phyloP scores from a whole-genome alignment of 208 protist genomes.

The Crithidia bombi region DNA sequence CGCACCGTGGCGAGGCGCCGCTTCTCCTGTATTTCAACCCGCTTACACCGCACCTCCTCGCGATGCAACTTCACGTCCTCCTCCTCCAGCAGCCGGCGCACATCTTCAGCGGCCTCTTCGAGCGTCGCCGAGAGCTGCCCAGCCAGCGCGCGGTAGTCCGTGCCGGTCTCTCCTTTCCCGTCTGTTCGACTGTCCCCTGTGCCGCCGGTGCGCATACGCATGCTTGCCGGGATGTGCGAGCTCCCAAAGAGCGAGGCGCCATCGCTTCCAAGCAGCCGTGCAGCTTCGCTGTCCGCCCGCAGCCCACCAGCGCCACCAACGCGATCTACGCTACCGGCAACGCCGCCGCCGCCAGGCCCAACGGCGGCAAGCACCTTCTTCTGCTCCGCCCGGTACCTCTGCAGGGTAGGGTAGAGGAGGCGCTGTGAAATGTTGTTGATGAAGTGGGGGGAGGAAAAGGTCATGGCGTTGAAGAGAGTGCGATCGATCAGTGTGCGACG shows the following conservation, averaged over 20 bases:
- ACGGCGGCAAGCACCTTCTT: conserved; percentile 12
- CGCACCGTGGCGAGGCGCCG: conserved; percentile 71
- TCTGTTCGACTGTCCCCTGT: conserved; percentile 1
- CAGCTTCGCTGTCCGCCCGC: conserved; percentile 23
- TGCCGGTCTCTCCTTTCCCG: conserved; percentile 3
- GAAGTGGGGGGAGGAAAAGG: conserved; percentile 74
- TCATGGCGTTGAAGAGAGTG: conserved; percentile 61
- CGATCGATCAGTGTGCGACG: conserved; percentile 43
- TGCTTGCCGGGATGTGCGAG: conserved; percentile 26
- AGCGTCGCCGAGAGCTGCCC: conserved; percentile 50
- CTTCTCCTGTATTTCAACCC: conserved; percentile 78
- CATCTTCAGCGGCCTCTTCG: conserved; percentile 50
- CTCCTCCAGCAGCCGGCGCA: conserved; percentile 55
- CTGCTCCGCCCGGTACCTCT: conserved; percentile 26
- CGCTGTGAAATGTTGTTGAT: conserved; percentile 78
- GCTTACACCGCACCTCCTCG: conserved; percentile 70
- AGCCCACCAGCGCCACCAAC: conserved; percentile 16
- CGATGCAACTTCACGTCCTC: conserved; percentile 49
- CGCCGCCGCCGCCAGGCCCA: conserved; percentile 10
- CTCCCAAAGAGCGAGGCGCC: conserved; percentile 46
- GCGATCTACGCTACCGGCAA: conserved; percentile 10
- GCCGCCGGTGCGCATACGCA: conserved; percentile 17
- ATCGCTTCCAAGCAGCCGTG: conserved; percentile 38
- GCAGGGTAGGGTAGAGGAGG: conserved; percentile 56
- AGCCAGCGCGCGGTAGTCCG: conserved; percentile 49